Base-by-base conservation (phyloP, 2,329 filamentous ascomycete genomes). In the Paraphoma sp. region DNA sequence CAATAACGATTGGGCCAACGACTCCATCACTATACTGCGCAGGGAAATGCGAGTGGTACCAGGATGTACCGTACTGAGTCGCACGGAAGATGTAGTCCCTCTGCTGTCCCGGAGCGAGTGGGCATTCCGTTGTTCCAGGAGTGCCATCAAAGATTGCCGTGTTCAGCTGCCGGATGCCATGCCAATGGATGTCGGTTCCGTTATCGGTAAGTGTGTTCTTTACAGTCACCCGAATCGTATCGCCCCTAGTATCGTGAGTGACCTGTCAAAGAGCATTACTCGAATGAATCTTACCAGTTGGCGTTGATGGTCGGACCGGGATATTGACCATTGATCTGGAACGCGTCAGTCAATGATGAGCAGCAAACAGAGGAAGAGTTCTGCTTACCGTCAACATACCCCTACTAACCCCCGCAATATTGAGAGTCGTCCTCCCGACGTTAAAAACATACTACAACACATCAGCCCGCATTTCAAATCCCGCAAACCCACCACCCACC, bases 21-120 rank as follows among this genome's bases (percentile, higher is more conserved):
- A 68, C 63, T 3, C 68, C 68, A 4, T 59, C 52, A 62, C 67
- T 66, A 2, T 62, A 60, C 51, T 87, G 85, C 0, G 82, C 79
- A 10, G 83, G 85, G 67, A 85, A 87, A 68, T 88, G 85, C 31
- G 83, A 84, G 69, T 88, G 86, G 60, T 87, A 87, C 85, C 84
- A 87, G 6, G 78, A 75, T 1, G 80, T 81, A 18, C 85, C 85
- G 61, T 86, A 86, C 9, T 84, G 70, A 4, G 82, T 80, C 1
- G 84, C 85, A 29, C 78, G 69, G 68, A 85, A 84, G 23, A 77
- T 77, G 62, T 80, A 79, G 33, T 36, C 14, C 14, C 33, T 36
- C 10, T 36, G 33, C 33, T 36, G 9, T 6, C 33, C 16, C 2
- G 16, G 11, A 17, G 40, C 40, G 16, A 14, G 11, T 16, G 40